A percentile compares a stretch with the other conserved stretches of the same genome.
Conservation (phyloP, 345 rosid genomes). For the Isatis tinctoria region DNA sequence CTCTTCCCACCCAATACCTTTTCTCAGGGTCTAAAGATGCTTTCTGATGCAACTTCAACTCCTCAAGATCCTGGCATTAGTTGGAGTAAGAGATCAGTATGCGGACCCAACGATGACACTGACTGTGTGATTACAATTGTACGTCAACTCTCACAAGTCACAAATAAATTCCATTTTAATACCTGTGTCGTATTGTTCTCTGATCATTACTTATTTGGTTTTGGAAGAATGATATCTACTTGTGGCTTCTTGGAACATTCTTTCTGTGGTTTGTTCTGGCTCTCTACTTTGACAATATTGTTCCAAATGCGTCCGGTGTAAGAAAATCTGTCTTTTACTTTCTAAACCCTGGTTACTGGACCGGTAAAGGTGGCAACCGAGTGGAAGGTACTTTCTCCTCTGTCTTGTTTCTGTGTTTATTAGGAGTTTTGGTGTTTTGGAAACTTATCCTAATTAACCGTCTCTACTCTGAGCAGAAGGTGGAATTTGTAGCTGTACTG, state of each 20-base stretch:
- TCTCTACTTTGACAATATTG: constrained; percentile 77
- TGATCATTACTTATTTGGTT: constrained; percentile 15
- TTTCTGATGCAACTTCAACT: constrained; percentile 61
- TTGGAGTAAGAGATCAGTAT: constrained; percentile 64
- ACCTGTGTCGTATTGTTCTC: not conserved
- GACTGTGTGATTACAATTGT: constrained; percentile 77
- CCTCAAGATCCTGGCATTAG: constrained; percentile 73
- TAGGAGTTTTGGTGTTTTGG: not conserved
- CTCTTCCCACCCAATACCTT: constrained; percentile 92
- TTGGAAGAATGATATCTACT: constrained; percentile 71
- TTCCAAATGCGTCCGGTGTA: constrained; percentile 75
- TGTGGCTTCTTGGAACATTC: constrained; percentile 64
- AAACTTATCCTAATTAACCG: not conserved
- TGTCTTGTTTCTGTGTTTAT: not conserved
- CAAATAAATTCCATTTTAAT: not conserved
- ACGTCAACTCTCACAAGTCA: constrained; percentile 31
- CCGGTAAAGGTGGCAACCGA: constrained; percentile 77
- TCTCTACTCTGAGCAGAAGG: constrained; percentile 55
- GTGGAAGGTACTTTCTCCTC: constrained; percentile 51
- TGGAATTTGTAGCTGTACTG: constrained; percentile 69
- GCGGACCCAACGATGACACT: constrained; percentile 42
- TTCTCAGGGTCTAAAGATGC: constrained; percentile 50
- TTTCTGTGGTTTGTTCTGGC: constrained; percentile 68
- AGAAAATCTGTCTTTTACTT: constrained; percentile 75
- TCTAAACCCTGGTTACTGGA: constrained; percentile 80